Conservation (phyloP, 495 filamentous ascomycete species). For the Penicillium coprophilum region DNA sequence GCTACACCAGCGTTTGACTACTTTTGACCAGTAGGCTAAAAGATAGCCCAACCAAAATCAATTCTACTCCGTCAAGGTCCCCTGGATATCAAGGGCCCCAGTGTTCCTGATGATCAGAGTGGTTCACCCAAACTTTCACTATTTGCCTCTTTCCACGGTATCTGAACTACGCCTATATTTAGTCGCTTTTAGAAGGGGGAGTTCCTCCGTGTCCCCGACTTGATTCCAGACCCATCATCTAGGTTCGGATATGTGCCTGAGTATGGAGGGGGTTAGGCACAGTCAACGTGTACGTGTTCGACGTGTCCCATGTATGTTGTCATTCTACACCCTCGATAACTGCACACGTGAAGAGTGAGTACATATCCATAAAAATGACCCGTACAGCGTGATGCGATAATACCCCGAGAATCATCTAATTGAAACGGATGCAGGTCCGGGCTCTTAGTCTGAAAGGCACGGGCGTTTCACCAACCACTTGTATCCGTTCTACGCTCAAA, state of each 20-base stretch:
- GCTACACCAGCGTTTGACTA: slow-evolving; percentile 14
- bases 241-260: slow-evolving; percentile 5
- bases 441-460: slow-evolving; percentile 21
- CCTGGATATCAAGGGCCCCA: neutral
- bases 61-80: too few species aligned
- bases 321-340: neutral
- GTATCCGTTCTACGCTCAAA: slow-evolving; percentile 13
- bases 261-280: slow-evolving; percentile 27
- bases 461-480: slow-evolving; percentile 18
- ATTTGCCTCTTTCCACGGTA: slow-evolving; percentile 11
- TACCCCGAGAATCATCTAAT: slow-evolving; percentile 8
- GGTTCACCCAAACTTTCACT: slow-evolving; percentile 13
- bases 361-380: neutral
- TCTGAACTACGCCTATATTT: neutral
- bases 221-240: neutral
- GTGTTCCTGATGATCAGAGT: slow-evolving; percentile 3
- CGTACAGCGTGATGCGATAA: slow-evolving; percentile 6
- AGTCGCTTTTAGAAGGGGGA: neutral
- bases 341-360: neutral
- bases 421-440: slow-evolving; percentile 24
- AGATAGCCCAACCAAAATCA: slow-evolving; percentile 1
- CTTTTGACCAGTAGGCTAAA: slow-evolving; percentile 4
- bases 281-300: slow-evolving; percentile 5
- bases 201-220: neutral
- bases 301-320: slow-evolving; percentile 6